A percentile compares a stretch with the other conserved stretches of the same genome.
These are phyloP conservation scores for Paradendryphiella salina DNA, from an alignment of 2,329 filamentous ascomycete genomes.

Conservation along the genomic window DNA sequence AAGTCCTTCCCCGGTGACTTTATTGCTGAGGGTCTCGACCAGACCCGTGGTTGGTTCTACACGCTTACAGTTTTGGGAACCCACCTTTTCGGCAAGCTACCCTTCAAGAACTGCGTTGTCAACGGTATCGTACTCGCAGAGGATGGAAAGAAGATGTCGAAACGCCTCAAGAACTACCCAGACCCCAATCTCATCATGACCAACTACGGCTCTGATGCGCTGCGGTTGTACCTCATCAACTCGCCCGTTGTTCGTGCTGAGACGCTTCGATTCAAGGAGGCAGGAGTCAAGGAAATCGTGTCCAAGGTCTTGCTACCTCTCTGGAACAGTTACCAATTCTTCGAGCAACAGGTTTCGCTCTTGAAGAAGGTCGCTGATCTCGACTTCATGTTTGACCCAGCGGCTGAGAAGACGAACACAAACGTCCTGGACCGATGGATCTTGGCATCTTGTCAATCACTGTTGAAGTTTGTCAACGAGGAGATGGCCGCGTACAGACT, in stretches of 20 bases:
- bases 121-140: slow-evolving; percentile 93
- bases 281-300: slow-evolving; percentile 92
- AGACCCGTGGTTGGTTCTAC: slow-evolving; percentile 97
- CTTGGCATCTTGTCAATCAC: slow-evolving; percentile 84
- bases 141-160: slow-evolving; percentile 98
- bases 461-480: slow-evolving; percentile 87
- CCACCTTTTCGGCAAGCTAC: slow-evolving; percentile 79
- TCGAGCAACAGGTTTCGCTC: slow-evolving; percentile 81
- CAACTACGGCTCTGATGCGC: slow-evolving; percentile 87
- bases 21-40: slow-evolving; percentile 89
- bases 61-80: slow-evolving; percentile 86
- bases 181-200: slow-evolving; percentile 82
- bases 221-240: slow-evolving; percentile 95
- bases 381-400: slow-evolving; percentile 77
- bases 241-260: slow-evolving; percentile 92
- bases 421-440: slow-evolving; percentile 99
- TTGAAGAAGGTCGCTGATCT: slow-evolving; percentile 82
- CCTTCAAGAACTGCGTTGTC: slow-evolving; percentile 95
- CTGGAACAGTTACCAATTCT: slow-evolving; percentile 98
- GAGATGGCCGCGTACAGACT: slow-evolving; percentile 76
- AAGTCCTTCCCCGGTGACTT: slow-evolving; percentile 88
- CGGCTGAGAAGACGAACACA: slow-evolving; percentile 72
- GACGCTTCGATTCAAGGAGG: slow-evolving; percentile 86
- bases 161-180: slow-evolving; percentile 93
- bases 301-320: slow-evolving; percentile 86